Evolutionary conservation across 116 monocot species (phyloP).

Genomic region (Posidonia oceanica): DNA sequence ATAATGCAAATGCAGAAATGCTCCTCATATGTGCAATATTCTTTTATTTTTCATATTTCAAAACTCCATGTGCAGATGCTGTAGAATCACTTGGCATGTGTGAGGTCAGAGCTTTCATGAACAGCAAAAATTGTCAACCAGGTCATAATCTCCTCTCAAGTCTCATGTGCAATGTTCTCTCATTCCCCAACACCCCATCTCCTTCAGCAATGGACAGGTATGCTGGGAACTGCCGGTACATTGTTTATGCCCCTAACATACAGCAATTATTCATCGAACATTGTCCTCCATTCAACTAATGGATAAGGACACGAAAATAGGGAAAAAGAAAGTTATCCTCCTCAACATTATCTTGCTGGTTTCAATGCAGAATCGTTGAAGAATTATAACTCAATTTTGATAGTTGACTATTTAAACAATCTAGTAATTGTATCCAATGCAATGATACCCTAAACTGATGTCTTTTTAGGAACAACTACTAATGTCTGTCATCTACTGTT

Average conservation of each 20-base stretch:
- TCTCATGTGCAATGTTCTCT: not conserved
- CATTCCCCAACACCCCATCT: constrained; percentile 1
- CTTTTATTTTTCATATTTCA: not conserved
- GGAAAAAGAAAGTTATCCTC: not conserved
- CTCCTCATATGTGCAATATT: too few species aligned
- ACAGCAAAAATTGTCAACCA: not conserved
- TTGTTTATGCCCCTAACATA: not conserved
- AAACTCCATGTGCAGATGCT: not conserved
- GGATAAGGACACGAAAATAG: not conserved
- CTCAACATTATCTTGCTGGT: not conserved
- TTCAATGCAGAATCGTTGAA: not conserved
- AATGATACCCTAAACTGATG: not conserved
- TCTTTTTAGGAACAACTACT: not conserved
- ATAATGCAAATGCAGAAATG: too few species aligned
- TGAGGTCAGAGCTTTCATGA: not conserved
- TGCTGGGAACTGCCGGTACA: too few species aligned
- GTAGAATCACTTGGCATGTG: not conserved
- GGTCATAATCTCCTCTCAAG: not conserved
- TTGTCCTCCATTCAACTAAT: not conserved
- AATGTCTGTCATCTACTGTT: not conserved
- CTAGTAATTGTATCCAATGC: not conserved
- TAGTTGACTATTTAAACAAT: not conserved
- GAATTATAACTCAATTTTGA: not conserved
- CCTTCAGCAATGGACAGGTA: not conserved
- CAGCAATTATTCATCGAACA: constrained; percentile 2